Evolutionary conservation across 768 basidiomycete species (phyloP).

Genomic region (Trametes gibbosa): DNA sequence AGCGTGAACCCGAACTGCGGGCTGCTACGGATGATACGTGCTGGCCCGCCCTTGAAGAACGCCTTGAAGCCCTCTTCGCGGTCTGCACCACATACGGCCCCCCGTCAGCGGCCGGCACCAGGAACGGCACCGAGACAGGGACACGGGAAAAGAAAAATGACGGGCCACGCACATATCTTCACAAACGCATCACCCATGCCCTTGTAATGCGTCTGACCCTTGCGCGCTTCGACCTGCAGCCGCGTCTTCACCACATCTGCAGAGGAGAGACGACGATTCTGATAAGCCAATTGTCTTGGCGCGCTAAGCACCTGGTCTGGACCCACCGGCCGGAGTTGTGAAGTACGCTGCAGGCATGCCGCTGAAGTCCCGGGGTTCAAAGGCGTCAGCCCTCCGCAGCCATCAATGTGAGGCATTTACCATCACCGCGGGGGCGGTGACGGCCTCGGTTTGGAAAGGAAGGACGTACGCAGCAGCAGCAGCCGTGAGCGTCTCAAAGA

Average conservation of each 20-base stretch:
- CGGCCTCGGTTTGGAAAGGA: slow-evolving; percentile 11
- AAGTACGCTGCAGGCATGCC: slow-evolving; percentile 98
- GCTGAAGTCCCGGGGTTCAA: slow-evolving; percentile 40
- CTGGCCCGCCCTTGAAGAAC: slow-evolving; percentile 89
- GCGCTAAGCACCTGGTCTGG: slow-evolving; percentile 19
- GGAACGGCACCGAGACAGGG: background rate
- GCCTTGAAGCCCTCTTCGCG: slow-evolving; percentile 88
- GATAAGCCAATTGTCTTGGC: slow-evolving; percentile 18
- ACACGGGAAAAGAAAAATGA: background rate
- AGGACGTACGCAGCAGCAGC: slow-evolving; percentile 76
- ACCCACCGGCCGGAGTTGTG: slow-evolving; percentile 82
- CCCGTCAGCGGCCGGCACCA: background rate
- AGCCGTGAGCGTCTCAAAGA: slow-evolving; percentile 82
- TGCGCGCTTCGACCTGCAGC: slow-evolving; percentile 87
- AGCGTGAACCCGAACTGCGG: slow-evolving; percentile 95
- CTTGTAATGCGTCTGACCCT: slow-evolving; percentile 90
- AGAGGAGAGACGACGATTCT: slow-evolving; percentile 3
- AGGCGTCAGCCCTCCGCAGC: slow-evolving; percentile 9
- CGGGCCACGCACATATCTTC: slow-evolving; percentile 71
- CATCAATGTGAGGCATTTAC: slow-evolving; percentile 10
- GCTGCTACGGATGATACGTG: slow-evolving; percentile 84
- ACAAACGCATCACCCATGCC: slow-evolving; percentile 85
- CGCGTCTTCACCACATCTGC: slow-evolving; percentile 97
- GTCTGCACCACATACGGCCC: slow-evolving; percentile 42
- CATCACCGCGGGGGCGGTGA: slow-evolving; percentile 9